Evolutionary conservation across 2,329 filamentous ascomycete species (phyloP), one percentile per base, ranked within the genome.

Genomic region (Aspergillus uvarum): DNA sequence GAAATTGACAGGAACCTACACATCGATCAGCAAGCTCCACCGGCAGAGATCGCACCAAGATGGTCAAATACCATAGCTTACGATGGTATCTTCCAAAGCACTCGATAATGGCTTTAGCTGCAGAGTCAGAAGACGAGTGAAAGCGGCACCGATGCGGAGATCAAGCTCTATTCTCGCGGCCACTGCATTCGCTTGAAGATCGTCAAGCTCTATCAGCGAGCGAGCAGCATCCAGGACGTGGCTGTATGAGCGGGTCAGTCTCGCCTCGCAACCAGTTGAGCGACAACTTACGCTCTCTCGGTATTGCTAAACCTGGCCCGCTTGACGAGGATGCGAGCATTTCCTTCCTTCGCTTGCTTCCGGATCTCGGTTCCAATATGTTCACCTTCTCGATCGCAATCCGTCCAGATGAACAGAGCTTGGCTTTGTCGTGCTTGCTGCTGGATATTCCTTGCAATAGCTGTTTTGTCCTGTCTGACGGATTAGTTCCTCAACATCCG

Each of bases 301-400:
- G 97, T 94, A 73, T 99, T 99, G 80, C 92, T 98, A 78, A 99
- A 99, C 61, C 82, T 89, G 14, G 95, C 95, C 68, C 95, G 85
- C 71, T 91, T 95, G 59, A 97, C 85, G 62, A 92, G 83, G 47
- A 99, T 87, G 1, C 81, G 80, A 10, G 82, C 76, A 64, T 97
- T 98, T 10, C 85, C 88, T 69, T 87, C 87, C 51, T 82, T 80
- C 5, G 95, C 95, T 60, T 94, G 89, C 55, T 90, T 85, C 49
- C 92, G 88, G 62, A 99, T 94, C 74, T 99, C 94, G 44, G 89
- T 84, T 6, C 95, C 95, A 67, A 99, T 99, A 72, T 98, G 90
- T 75, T 99, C 95, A 38, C 95, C 95, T 81, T 99, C 95, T 58
- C 93, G 87, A 81, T 99, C 95, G 76, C 95, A 98, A 82, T 99